These are phyloP conservation scores for Neospermospora avenae DNA, from an alignment of 2,329 filamentous ascomycete species.

Conservation along the genomic window DNA sequence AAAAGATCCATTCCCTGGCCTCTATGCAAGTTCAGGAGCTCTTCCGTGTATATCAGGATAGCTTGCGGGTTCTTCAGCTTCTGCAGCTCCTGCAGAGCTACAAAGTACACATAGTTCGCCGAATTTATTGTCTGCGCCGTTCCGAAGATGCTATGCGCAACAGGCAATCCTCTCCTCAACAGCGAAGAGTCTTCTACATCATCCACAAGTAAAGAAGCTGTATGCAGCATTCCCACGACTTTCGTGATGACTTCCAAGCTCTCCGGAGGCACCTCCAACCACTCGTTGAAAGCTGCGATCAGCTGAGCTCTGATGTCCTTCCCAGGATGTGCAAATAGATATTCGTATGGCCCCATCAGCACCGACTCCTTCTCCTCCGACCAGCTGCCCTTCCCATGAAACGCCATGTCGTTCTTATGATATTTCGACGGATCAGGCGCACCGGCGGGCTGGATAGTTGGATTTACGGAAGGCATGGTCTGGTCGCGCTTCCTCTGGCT, in stretches of 20 bases:
- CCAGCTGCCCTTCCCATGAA: conserved; percentile 48
- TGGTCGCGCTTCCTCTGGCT: conserved; percentile 38
- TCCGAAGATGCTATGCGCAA: conserved; percentile 81
- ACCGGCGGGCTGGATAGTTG: conserved; percentile 23
- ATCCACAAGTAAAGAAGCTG: conserved; percentile 77
- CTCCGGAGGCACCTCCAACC: conserved; percentile 69
- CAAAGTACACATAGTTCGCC: conserved; percentile 86
- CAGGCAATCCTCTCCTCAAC: conserved; percentile 74
- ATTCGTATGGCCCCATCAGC: conserved; percentile 75
- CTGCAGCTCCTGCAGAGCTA: conserved; percentile 70
- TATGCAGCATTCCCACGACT: conserved; percentile 83
- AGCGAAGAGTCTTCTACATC: conserved; percentile 82
- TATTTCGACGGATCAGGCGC: conserved; percentile 29
- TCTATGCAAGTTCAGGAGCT: conserved; percentile 78
- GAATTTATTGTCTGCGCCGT: conserved; percentile 86
- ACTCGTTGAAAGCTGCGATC: conserved; percentile 77
- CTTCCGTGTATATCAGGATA: conserved; percentile 73
- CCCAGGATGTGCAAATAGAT: conserved; percentile 73
- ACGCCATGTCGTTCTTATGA: conserved; percentile 32
- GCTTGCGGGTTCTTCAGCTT: conserved; percentile 65
- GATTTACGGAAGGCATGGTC: conserved; percentile 25
- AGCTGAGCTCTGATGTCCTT: conserved; percentile 82
- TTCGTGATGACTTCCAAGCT: conserved; percentile 72
- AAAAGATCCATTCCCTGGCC: conserved; percentile 91
- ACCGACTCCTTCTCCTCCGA: conserved; percentile 72